These are phyloP conservation scores for Gossypium schwendimanii DNA, from an alignment of 441 rosid species.

Conservation along the genomic window DNA sequence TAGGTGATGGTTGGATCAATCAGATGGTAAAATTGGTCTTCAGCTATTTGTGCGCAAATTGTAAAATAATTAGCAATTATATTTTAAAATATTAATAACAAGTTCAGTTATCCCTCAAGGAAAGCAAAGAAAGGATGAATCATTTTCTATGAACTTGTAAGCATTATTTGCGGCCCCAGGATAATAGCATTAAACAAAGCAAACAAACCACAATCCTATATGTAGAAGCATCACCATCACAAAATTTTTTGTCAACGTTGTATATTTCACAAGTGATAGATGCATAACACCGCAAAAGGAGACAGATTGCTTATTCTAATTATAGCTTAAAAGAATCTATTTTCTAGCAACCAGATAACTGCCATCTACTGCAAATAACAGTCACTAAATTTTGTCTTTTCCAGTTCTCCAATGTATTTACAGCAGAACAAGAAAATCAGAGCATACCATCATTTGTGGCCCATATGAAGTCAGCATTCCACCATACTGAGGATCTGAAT, in stretches of 20 bases:
- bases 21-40: not conserved
- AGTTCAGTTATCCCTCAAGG: not conserved
- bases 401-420: constrained; percentile 10
- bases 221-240: not conserved
- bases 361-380: not conserved
- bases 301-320: not conserved
- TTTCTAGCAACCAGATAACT: not conserved
- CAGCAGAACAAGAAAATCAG: not conserved
- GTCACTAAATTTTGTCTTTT: constrained; percentile 4
- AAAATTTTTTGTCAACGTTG: not conserved
- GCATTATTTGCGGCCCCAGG: not conserved
- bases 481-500: constrained; percentile 40
- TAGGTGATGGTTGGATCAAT: not conserved
- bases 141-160: not conserved
- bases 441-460: constrained; percentile 45
- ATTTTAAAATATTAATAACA: not conserved
- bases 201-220: not conserved
- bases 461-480: constrained; percentile 39
- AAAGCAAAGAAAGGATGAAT: constrained; percentile 2
- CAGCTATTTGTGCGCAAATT: not conserved
- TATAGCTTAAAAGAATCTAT: not conserved
- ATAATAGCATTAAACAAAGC: not conserved
- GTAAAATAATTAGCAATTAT: not conserved
- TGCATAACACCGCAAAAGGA: not conserved
- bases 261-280: not conserved